Evolutionary conservation across 805 yeast species (phyloP), one percentile per base, ranked within the genome.

Genomic region (Kazachstania kunashirensis): DNA sequence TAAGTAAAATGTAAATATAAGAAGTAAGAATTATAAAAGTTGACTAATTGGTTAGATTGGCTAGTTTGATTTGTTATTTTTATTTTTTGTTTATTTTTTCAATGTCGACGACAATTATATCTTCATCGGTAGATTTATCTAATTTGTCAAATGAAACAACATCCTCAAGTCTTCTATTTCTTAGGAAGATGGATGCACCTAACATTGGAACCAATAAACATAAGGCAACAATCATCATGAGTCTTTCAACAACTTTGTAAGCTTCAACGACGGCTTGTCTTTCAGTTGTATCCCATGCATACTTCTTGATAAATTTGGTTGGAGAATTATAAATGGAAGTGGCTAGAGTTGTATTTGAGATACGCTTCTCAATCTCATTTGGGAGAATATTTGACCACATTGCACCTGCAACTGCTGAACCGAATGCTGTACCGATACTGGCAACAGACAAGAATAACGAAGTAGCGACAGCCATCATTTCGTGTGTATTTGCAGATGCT

Each of bases 331-430:
- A 75, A 6, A 75, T 75, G 2, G 37, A 38, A 0, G 57, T 46
- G 4, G 68, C 69, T 9, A 65, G 42, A 13, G 47, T 38, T 38
- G 66, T 60, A 34, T 59, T 49, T 17, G 52, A 51, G n/a, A 70
- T 46, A 31, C 65, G 47, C 29, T 59, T 56, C 27, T 42, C 37
- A 19, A 76, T 57, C 40, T 66, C 55, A 15, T 45, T 44, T 33
- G 73, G 75, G 45, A 76, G 61, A 10, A 59, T 48, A 10, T 34
- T 28, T 12, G 46, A 31, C 84, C 84, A 80, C 23, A 79, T 65
- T 18, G 84, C 83, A 43, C 84, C 85, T 13, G 81, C 66, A 15
- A 79, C 68, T 14, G 79, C 57, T 20, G 69, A 55, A 11, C 85
- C 86, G 35, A 78, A 47, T 4, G 82, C 80, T 10, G 71, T 56